A percentile compares a stretch with the other conserved stretches of the same genome.
phyloP scores from a whole-genome alignment of 352 stramenopile genomes.

The Nothophytophthora sp. region DNA sequence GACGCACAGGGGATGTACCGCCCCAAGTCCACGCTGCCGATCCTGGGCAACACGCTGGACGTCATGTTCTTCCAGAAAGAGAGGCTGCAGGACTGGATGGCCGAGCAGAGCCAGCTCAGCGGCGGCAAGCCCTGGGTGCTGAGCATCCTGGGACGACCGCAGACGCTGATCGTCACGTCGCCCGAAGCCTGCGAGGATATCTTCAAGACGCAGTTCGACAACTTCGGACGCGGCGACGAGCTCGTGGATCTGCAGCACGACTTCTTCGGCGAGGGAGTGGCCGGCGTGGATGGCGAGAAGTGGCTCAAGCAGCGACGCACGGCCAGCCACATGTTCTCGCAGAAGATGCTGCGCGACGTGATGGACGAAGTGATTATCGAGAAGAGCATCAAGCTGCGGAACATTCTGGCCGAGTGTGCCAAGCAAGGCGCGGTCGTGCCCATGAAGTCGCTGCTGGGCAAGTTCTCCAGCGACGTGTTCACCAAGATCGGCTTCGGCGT shows the following conservation, averaged over 20 bases:
- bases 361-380: conserved; percentile 39
- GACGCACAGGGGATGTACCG: conserved; percentile 20
- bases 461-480: conserved; percentile 77
- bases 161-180: conserved; percentile 34
- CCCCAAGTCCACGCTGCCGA: conserved; percentile 24
- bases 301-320: conserved; percentile 77
- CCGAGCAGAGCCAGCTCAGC: conserved; percentile 29
- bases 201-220: conserved; percentile 50
- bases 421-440: conserved; percentile 9
- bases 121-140: conserved; percentile 30
- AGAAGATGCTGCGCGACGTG: conserved; percentile 48
- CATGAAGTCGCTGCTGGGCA: conserved; percentile 45
- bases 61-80: conserved; percentile 27
- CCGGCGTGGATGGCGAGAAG: conserved; percentile 46
- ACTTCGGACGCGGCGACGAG: conserved; percentile 59
- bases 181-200: conserved; percentile 43
- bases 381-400: conserved; percentile 25
- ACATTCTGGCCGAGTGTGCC: conserved; percentile 16
- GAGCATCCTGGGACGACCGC: conserved; percentile 21
- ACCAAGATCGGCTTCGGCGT: conserved; percentile 71
- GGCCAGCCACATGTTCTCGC: conserved; percentile 87
- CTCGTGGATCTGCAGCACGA: conserved; percentile 40
- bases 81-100: conserved; percentile 36
- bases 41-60: conserved; percentile 40
- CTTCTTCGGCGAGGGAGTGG: conserved; percentile 71